phyloP scores from a whole-genome alignment of 768 basidiomycete species.

The Lentinula sp. region DNA sequence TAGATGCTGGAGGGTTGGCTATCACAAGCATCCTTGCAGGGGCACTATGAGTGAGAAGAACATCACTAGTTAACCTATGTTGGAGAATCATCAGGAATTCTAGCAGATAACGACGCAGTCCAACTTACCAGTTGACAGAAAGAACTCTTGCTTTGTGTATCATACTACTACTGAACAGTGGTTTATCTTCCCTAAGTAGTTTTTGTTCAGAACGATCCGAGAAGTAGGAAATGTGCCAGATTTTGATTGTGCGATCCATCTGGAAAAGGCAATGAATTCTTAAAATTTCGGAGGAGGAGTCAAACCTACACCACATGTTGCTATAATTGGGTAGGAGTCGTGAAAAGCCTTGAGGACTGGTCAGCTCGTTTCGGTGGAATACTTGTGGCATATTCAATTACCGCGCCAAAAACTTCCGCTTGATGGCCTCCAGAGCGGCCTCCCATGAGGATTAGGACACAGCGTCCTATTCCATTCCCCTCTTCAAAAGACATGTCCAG shows the following conservation, averaged over 20 bases:
- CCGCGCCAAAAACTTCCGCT: constrained; percentile 63
- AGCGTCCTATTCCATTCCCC: constrained; percentile 58
- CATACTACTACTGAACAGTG: constrained; percentile 61
- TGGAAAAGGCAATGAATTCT: constrained; percentile 19
- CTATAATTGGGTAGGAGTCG: constrained; percentile 54
- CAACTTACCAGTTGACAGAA: constrained; percentile 54
- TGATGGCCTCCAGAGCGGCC: constrained; percentile 70
- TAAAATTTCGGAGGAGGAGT: neutral
- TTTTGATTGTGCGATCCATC: constrained; percentile 73
- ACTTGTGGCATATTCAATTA: constrained; percentile 21
- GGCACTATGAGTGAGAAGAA: constrained; percentile 48
- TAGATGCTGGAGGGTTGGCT: neutral
- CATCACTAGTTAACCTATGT: constrained; percentile 51
- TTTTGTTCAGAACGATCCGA: constrained; percentile 15
- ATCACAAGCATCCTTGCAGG: constrained; percentile 38
- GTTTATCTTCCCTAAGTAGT: constrained; percentile 55
- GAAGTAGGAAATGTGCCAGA: constrained; percentile 55
- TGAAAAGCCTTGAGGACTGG: constrained; percentile 55
- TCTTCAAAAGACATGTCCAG: constrained; percentile 53
- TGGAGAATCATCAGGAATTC: neutral
- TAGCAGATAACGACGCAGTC: neutral
- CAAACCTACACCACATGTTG: constrained; percentile 67
- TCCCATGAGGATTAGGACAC: constrained; percentile 60
- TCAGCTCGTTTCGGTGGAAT: neutral
- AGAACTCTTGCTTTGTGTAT: constrained; percentile 63